phyloP scores from a whole-genome alignment of 176 grass and related monocot genomes.

The Carex pumila region DNA sequence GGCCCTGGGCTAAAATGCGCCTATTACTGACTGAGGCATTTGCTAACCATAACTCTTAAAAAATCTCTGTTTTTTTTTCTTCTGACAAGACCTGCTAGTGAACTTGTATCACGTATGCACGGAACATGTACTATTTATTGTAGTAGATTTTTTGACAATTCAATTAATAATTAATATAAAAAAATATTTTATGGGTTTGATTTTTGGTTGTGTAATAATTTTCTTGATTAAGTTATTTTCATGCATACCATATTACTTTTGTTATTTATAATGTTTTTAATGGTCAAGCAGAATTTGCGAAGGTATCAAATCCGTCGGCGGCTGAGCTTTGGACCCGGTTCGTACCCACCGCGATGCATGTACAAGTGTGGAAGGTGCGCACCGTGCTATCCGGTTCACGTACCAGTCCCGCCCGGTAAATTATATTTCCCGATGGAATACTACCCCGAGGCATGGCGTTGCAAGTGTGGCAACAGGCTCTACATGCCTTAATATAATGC shows the following conservation, averaged over 20 bases:
- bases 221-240: not conserved
- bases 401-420: constrained; percentile 24
- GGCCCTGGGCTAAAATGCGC: not conserved
- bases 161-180: not conserved
- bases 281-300: not conserved
- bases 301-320: not conserved
- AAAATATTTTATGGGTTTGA: not conserved
- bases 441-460: constrained; percentile 38
- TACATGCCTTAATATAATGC: constrained; percentile 27
- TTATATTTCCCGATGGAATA: constrained; percentile 24
- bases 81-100: not conserved
- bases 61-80: not conserved
- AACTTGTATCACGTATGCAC: not conserved
- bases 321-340: constrained; percentile 18
- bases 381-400: constrained; percentile 28
- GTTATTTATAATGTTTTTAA: not conserved
- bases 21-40: not conserved
- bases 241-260: not conserved
- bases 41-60: not conserved
- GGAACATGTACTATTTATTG: not conserved
- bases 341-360: constrained; percentile 20
- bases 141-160: not conserved
- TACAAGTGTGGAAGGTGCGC: constrained; percentile 24
- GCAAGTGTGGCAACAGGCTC: constrained; percentile 25
- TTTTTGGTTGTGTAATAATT: too few relatives aligned